Conservation (phyloP, 345 rosid species). For the Salix viminalis region DNA sequence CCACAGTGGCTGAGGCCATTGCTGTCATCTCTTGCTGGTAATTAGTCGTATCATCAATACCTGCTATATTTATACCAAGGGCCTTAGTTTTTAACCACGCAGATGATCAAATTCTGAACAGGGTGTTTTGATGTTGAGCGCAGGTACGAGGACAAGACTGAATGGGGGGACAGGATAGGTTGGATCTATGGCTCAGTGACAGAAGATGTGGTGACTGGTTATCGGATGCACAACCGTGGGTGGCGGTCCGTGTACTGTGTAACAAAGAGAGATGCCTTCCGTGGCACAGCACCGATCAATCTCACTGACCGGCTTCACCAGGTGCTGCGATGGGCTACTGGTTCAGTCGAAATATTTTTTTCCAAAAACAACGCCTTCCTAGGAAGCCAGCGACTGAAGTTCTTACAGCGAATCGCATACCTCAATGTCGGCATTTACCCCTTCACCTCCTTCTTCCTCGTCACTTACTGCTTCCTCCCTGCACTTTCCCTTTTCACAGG, state of each 20-base stretch:
- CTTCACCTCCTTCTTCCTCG: constrained; percentile 75
- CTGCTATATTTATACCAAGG: not conserved
- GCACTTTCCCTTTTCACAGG: constrained; percentile 80
- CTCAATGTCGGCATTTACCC: constrained; percentile 88
- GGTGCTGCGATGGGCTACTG: constrained; percentile 93
- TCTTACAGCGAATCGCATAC: constrained; percentile 79
- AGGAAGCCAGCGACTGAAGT: constrained; percentile 64
- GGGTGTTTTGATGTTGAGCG: not conserved
- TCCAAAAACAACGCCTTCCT: constrained; percentile 73
- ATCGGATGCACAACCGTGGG: constrained; percentile 96
- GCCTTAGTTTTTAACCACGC: not conserved
- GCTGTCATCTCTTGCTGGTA: constrained; percentile 98
- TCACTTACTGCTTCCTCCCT: constrained; percentile 77
- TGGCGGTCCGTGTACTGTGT: constrained; percentile 90
- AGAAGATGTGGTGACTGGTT: constrained; percentile 88
- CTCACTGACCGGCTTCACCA: constrained; percentile 90
- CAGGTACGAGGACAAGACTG: constrained; percentile 85
- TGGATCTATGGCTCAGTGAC: constrained; percentile 89
- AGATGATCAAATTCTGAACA: not conserved
- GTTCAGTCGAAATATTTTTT: constrained; percentile 88
- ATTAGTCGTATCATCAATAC: not conserved
- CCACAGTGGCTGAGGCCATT: constrained; percentile 93
- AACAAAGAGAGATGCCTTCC: constrained; percentile 87
- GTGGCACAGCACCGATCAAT: constrained; percentile 89
- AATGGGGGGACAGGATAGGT: constrained; percentile 82